Base-by-base conservation (phyloP, 2,329 filamentous ascomycete genomes). In the Calonectria pseudoturangicola region DNA sequence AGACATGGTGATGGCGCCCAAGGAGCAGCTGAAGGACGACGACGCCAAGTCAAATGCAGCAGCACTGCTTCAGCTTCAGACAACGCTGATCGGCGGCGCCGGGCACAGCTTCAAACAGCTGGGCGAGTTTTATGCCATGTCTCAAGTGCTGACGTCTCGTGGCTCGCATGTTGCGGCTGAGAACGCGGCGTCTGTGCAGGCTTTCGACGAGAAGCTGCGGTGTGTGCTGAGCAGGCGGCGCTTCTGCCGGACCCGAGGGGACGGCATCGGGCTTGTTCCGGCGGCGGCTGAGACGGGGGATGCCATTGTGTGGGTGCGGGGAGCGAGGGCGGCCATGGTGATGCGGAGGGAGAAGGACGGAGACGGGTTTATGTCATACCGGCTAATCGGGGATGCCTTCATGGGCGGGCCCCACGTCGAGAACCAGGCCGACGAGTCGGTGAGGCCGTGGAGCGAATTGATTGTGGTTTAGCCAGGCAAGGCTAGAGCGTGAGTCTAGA, bases 321-420 rank as follows among this genome's bases (percentile, higher is more conserved):
- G 67, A 7, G 60, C 63, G 7, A 63, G 39, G 60, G 60, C 25
- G n/a, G 60, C 43, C 25, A 51, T 66, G 62, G 50, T 71, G 39
- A 54, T 71, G 28, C 28, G 68, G 30, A 58, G 33, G 50, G 45
- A 25, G 27, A 63, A 47, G 16, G 39, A 62, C 41, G 36, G 60
- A 41, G 43, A 51, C 45, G 63, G 47, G 16, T 64, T 54, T 64
- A 47, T 51, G n/a, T 68, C 58, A 41, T 63, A 63, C 58, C 58
- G 58, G 39, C 58, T 68, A 51, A n/a, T 68, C 41, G 69, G 69
- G 1, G 69, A 68, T 51, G n/a, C 33, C 33, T 71, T 68, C 50
- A 56, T 71, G 25, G 16, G 47, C 21, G 68, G 73, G 45, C 64
- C 66, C 27, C n/a, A 18, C 15, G 47, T 39, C 50, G 68, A 68